A percentile compares a stretch with the other conserved stretches of the same genome.
Conservation (phyloP, 1,139 yeast species). For the Citeromyces hawaiiensis region DNA sequence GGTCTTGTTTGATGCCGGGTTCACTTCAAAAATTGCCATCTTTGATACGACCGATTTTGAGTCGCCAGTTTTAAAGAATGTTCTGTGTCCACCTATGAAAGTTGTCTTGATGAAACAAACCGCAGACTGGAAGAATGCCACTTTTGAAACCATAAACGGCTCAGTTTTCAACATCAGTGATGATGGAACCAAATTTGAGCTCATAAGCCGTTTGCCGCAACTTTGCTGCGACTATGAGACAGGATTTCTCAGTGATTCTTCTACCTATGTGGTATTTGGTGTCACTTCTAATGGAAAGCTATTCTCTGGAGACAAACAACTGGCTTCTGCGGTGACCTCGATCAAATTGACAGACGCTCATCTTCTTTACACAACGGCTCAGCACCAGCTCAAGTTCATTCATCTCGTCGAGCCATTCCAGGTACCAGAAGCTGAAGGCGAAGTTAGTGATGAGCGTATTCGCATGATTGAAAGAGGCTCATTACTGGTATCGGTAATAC, state of each 20-base stretch:
- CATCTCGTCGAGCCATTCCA: conserved; percentile 31
- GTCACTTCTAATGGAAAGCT: conserved; percentile 62
- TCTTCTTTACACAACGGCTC: conserved; percentile 78
- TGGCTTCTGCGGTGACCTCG: conserved; percentile 79
- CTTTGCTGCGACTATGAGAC: conserved; percentile 54
- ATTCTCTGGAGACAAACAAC: conserved; percentile 44
- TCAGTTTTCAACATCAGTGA: conserved; percentile 28
- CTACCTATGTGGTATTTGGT: conserved; percentile 32
- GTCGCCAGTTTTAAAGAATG: conserved; percentile 26
- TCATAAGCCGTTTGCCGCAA: conserved; percentile 47
- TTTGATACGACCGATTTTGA: conserved; percentile 29
- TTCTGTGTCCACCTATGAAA: conserved; percentile 30
- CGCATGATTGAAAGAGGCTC: conserved; percentile 91
- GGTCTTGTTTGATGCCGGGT: conserved; percentile 37
- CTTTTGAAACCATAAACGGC: conserved; percentile 56
- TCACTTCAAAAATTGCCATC: conserved; percentile 32
- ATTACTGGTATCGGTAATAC: conserved; percentile 62
- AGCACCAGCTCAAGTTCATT: conserved; percentile 69
- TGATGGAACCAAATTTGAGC: conserved; percentile 13
- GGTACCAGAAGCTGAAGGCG: conserved; percentile 6
- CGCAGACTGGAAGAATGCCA: conserved; percentile 36
- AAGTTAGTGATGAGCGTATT: conserved; percentile 58
- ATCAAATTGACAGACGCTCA: conserved; percentile 60
- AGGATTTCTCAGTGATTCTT: conserved; percentile 24
- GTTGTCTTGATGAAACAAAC: conserved; percentile 43